These are phyloP conservation scores for Penicillium sp. DNA, from an alignment of 2,329 filamentous ascomycete genomes.

Conservation along the genomic window DNA sequence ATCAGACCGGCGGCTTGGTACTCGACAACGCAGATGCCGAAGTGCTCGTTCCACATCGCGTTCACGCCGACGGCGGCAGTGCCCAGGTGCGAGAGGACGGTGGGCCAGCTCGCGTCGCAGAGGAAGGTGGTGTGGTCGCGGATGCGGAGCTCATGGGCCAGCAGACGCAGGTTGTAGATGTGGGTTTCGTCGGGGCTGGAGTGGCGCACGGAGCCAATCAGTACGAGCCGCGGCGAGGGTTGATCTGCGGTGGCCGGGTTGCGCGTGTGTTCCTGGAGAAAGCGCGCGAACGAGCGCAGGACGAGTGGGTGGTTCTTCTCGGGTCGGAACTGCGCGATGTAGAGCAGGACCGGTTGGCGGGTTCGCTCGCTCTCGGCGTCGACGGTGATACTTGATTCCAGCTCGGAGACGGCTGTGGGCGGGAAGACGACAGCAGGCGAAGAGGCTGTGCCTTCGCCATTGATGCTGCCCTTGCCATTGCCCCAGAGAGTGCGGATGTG, in stretches of 20 bases:
- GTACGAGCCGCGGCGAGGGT: conserved; percentile 63
- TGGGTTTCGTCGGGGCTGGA: conserved; percentile 49
- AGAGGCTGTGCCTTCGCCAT: conserved; percentile 29
- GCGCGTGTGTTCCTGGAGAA: conserved; percentile 57
- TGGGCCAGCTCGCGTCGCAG: conserved; percentile 83
- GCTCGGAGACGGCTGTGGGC: conserved; percentile 82
- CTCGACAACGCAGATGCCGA: conserved; percentile 96
- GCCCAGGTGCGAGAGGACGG: conserved; percentile 75
- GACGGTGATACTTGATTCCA: conserved; percentile 71
- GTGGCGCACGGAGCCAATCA: conserved; percentile 90
- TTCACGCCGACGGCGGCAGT: conserved; percentile 84
- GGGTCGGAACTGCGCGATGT: conserved; percentile 94
- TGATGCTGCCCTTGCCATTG: conserved; percentile 42
- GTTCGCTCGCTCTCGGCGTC: conserved; percentile 64
- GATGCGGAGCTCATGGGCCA: conserved; percentile 82
- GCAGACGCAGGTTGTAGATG: conserved; percentile 82
- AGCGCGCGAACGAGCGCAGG: conserved; percentile 76
- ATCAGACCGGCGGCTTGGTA: conserved; percentile 95
- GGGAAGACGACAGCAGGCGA: conserved; percentile 72
- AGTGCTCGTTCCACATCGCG: conserved; percentile 99
- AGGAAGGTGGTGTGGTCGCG: conserved; percentile 83
- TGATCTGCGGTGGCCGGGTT: conserved; percentile 47
- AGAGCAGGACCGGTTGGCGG: conserved; percentile 73
- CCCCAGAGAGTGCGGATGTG: conserved; percentile 83
- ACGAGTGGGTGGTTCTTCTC: conserved; percentile 95